These are phyloP conservation scores for Aspergillus steynii DNA, from an alignment of 495 filamentous ascomycete genomes.

Conservation along the genomic window DNA sequence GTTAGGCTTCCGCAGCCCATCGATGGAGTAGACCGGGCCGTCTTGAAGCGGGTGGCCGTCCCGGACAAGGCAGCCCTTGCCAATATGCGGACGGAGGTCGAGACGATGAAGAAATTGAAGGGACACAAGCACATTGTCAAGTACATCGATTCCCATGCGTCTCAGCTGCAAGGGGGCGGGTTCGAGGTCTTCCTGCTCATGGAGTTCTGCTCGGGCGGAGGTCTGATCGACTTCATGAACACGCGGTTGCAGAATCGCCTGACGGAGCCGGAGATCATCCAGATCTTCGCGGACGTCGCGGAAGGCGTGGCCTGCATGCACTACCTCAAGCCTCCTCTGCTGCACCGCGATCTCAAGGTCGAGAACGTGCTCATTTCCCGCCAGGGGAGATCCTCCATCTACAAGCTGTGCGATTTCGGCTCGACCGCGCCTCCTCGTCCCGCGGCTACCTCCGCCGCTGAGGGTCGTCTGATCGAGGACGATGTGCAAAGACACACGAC, in stretches of 20 bases:
- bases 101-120: slow-evolving; percentile 99
- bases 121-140: slow-evolving; percentile 95
- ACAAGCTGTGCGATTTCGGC: slow-evolving; percentile 98
- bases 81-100: slow-evolving; percentile 96
- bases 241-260: slow-evolving; percentile 93
- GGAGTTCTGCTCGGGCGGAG: slow-evolving; percentile 85
- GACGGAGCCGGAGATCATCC: slow-evolving; percentile 94
- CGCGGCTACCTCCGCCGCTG: slow-evolving; percentile 78
- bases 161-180: slow-evolving; percentile 84
- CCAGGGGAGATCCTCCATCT: slow-evolving; percentile 57
- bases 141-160: slow-evolving; percentile 97
- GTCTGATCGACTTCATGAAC: slow-evolving; percentile 99
- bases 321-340: slow-evolving; percentile 89
- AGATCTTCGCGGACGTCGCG: slow-evolving; percentile 93
- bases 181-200: slow-evolving; percentile 98
- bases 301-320: slow-evolving; percentile 99
- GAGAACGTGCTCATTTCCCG: slow-evolving; percentile 94
- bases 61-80: slow-evolving; percentile 91
- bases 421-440: slow-evolving; percentile 82
- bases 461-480: slow-evolving; percentile 90
- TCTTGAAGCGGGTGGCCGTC: slow-evolving; percentile 96
- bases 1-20: slow-evolving; percentile 78
- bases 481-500: slow-evolving; percentile 97
- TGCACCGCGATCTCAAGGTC: slow-evolving; percentile 95
- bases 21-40: slow-evolving; percentile 80